These are phyloP conservation scores for Penicillium sclerotiorum DNA, from an alignment of 2,329 filamentous ascomycete species.

Conservation along the genomic window DNA sequence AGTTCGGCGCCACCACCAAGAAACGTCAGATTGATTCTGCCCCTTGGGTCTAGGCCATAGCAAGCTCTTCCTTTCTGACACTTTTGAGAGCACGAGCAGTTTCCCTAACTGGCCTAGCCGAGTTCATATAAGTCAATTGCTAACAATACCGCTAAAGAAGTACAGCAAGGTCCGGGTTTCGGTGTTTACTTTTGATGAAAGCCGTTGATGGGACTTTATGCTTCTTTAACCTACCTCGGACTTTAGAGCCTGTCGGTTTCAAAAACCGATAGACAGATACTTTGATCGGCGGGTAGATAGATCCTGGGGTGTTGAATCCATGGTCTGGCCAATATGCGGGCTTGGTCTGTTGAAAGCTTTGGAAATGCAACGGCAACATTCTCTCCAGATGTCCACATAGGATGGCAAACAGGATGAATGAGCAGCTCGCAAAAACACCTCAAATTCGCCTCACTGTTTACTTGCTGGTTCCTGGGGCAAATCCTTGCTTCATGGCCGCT, in stretches of 20 bases:
- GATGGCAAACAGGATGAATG: conserved; percentile 21
- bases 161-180: neutral
- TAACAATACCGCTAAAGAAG: neutral
- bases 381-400: too few species aligned
- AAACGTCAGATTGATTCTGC: conserved; percentile 29
- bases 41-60: conserved; percentile 21
- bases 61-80: neutral
- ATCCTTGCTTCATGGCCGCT: neutral
- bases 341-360: conserved; percentile 1
- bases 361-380: conserved; percentile 14
- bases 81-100: neutral
- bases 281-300: conserved; percentile 6
- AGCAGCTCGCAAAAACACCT: conserved; percentile 14
- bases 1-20: conserved; percentile 16
- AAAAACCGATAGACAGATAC: conserved; percentile 18
- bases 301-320: conserved; percentile 9
- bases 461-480: conserved; percentile 15
- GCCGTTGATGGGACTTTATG: neutral
- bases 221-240: conserved; percentile 5
- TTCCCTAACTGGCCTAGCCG: neutral
- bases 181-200: neutral
- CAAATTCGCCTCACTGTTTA: conserved; percentile 18
- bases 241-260: conserved; percentile 21
- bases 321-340: conserved; percentile 15
- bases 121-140: neutral